phyloP scores from a whole-genome alignment of 352 stramenopile genomes.

The Phytophthora ramorum region DNA sequence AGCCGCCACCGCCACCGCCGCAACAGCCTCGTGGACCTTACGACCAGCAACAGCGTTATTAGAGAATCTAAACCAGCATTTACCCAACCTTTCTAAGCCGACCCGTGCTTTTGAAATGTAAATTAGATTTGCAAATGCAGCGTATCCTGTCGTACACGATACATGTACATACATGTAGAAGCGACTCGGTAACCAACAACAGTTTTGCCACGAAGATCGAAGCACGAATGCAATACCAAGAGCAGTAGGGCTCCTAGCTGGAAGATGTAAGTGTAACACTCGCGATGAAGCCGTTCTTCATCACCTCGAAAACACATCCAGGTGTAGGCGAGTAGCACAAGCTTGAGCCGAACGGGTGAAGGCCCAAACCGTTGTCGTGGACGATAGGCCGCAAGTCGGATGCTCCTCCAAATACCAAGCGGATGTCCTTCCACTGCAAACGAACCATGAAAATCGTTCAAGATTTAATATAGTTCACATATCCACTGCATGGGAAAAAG shows the following conservation, averaged over 20 bases:
- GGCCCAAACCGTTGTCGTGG: constrained; percentile 75
- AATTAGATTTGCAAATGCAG: constrained; percentile 32
- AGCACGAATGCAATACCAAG: neutral
- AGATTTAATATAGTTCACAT: too few relatives aligned
- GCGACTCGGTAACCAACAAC: neutral
- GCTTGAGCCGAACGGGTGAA: constrained; percentile 83
- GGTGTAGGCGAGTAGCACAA: constrained; percentile 77
- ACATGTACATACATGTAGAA: neutral
- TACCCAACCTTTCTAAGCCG: constrained; percentile 14
- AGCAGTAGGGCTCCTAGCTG: constrained; percentile 6
- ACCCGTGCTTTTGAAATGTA: constrained; percentile 37
- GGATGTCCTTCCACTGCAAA: constrained; percentile 74
- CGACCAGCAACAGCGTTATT: constrained; percentile 39
- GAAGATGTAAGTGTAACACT: constrained; percentile 68
- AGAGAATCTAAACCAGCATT: constrained; percentile 24
- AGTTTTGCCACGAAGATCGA: neutral
- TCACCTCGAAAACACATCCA: constrained; percentile 85
- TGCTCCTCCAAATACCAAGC: constrained; percentile 52
- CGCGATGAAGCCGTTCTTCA: constrained; percentile 81
- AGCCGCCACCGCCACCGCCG: constrained; percentile 23
- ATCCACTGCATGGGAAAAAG: neutral
- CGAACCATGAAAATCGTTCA: neutral
- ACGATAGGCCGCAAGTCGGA: constrained; percentile 73
- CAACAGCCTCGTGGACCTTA: constrained; percentile 47
- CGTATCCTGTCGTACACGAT: neutral